Base-by-base conservation (phyloP, 179 eudicot genomes). In the Spergularia azorica region DNA sequence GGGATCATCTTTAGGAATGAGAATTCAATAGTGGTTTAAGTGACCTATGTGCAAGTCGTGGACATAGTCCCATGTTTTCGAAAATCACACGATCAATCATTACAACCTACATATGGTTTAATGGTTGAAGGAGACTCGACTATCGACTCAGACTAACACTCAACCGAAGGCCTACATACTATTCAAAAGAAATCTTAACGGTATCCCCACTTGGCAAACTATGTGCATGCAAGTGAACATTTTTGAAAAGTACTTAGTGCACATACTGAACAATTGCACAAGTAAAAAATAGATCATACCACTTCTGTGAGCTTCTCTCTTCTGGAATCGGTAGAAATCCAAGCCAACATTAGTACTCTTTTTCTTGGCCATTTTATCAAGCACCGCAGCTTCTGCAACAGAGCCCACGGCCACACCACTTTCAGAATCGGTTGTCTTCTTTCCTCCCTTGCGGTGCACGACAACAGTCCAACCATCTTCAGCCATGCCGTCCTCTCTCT, bases 401-500 rank as follows among this genome's bases (percentile, higher is more conserved):
- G 98, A 88, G 57, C 97, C 97, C 72, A 95, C 97, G 52, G 87
- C 86, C 65, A 88, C 79, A 67, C 98, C 98, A 86, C 89, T 93
- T 81, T 93, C 98, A 79, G 91, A 71, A 72, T 93, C 98, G 56
- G 92, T 83, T 5, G 97, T 95, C 87, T 87, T 95, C 84, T 93
- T 95, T 79, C 98, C 89, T 18, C 97, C 97, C 78, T 93, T 93
- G n/a, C 86, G 91, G 69, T 90, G 98, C 67, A 79, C 86, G 20
- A 95, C 97, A 76, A 95, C 93, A n/a, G 97, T 93, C 97, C 97
- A 95, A 41, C 97, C 98, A 21, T 87, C 97, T 72, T 93, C 96
- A 56, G 93, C 88, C 71, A 91, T 88, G 60, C 79, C 83, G 20
- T 85, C 88, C 74, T 89, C 92, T 72, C 83, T 89, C 74, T 90